phyloP scores from a whole-genome alignment of 2,329 filamentous ascomycete genomes.

The Trichoderma sp. region DNA sequence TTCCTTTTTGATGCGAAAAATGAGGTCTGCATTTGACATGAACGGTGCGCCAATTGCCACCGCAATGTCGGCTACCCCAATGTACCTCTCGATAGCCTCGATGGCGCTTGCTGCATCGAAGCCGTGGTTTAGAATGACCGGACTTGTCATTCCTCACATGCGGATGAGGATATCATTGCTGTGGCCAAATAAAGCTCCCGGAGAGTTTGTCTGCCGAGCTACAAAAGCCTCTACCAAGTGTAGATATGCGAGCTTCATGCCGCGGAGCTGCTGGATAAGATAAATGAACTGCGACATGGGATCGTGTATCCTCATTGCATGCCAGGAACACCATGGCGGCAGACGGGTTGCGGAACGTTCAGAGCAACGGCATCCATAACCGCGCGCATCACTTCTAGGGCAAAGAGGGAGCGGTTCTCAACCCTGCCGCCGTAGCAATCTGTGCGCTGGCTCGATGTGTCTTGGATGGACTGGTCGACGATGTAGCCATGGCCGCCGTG shows the following conservation, averaged over 20 bases:
- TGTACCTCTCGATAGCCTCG: neutral
- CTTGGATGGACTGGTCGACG: neutral
- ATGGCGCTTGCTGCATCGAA: neutral
- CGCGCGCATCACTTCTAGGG: neutral
- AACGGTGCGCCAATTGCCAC: neutral
- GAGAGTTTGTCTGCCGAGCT: neutral
- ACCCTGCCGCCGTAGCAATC: neutral
- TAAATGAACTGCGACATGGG: neutral
- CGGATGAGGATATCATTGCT: neutral
- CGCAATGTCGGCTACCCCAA: neutral
- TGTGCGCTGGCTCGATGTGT: neutral
- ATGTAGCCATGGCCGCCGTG: neutral
- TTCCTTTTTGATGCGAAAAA: neutral
- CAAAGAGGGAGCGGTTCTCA: neutral
- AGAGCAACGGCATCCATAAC: neutral
- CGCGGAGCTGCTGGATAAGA: constrained; percentile 3
- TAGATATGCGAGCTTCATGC: neutral
- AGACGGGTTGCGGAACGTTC: neutral
- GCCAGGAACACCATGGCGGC: constrained; percentile 1
- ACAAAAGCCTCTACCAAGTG: neutral
- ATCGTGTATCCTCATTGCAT: neutral
- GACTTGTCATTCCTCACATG: neutral
- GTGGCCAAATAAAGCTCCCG: neutral
- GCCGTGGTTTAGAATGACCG: neutral
- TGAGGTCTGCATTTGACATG: neutral